Evolutionary conservation across 31 red algal species (phyloP).

Genomic region (Porphyra umbilicalis): DNA sequence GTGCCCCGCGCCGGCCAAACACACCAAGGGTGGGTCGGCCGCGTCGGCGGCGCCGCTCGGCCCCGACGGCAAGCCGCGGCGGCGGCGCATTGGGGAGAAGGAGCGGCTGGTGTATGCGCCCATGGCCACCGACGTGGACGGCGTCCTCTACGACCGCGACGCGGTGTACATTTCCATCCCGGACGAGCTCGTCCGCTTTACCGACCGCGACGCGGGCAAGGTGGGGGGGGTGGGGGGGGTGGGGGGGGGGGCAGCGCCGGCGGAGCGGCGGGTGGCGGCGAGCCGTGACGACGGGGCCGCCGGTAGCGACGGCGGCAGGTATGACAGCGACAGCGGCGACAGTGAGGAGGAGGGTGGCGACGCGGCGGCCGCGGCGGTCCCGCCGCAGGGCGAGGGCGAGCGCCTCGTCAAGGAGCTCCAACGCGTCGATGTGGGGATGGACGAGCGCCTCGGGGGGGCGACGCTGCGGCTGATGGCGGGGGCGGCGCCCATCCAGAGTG

Average conservation of each 20-base stretch:
- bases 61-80: conserved; percentile 19
- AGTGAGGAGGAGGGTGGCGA: conserved; percentile 13
- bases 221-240: conserved; percentile 11
- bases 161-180: conserved; percentile 91
- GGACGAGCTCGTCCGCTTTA: conserved; percentile 64
- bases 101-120: conserved; percentile 92
- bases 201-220: conserved; percentile 14
- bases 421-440: conserved; percentile 38
- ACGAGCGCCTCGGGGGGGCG: conserved; percentile 50
- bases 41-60: conserved; percentile 2
- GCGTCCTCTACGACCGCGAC: conserved; percentile 91
- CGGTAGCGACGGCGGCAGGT: background rate
- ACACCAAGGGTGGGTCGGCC: background rate
- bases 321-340: background rate
- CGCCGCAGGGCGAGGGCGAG: conserved; percentile 78
- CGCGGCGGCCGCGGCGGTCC: conserved; percentile 20
- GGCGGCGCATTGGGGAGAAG: conserved; percentile 52
- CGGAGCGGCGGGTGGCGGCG: background rate
- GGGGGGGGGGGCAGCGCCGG: conserved; percentile 1
- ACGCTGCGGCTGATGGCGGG: conserved; percentile 45
- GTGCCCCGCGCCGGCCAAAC: conserved; percentile 56
- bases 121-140: conserved; percentile 92
- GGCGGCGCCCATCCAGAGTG: conserved; percentile 45
- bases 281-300: background rate
- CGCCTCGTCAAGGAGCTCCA: conserved; percentile 84